Conservation (phyloP, 2,329 filamentous ascomycete genomes). For the Fulvia fulva region DNA sequence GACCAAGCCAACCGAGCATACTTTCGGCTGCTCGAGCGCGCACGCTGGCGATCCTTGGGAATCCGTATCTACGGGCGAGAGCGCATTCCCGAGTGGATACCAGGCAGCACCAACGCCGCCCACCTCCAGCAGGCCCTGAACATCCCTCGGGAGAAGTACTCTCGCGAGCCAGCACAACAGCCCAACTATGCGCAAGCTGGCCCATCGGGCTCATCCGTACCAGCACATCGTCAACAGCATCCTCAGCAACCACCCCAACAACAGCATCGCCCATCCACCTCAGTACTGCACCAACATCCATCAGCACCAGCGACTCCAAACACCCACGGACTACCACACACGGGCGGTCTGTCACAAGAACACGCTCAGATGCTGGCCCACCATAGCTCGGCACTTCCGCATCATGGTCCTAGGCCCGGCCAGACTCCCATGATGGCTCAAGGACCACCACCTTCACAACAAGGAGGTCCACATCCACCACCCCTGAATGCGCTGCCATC, state of each 20-base stretch:
- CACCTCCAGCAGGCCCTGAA: background rate
- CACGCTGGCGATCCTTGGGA: constrained; percentile 23
- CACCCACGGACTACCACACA: background rate
- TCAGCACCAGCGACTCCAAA: background rate
- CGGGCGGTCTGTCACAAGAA: background rate
- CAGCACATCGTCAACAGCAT: background rate
- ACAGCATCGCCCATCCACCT: background rate
- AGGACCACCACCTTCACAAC: background rate
- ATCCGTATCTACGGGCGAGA: constrained; percentile 25
- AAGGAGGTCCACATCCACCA: background rate
- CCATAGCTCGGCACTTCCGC: background rate
- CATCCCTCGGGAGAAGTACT: constrained; percentile 4
- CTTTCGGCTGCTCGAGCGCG: constrained; percentile 24
- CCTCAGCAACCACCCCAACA: background rate
- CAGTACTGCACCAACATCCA: background rate
- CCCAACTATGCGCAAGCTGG: background rate
- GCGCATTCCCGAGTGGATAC: constrained; percentile 6
- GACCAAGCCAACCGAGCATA: constrained; percentile 22
- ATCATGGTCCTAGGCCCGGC: background rate
- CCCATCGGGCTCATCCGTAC: constrained; percentile 1
- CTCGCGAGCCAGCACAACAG: background rate
- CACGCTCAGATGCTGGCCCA: background rate
- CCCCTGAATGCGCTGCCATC: constrained; percentile 2
- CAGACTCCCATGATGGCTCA: background rate
- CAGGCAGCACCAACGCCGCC: background rate